Conservation (phyloP, 768 basidiomycete species). For the Gymnopilus dilepis region DNA sequence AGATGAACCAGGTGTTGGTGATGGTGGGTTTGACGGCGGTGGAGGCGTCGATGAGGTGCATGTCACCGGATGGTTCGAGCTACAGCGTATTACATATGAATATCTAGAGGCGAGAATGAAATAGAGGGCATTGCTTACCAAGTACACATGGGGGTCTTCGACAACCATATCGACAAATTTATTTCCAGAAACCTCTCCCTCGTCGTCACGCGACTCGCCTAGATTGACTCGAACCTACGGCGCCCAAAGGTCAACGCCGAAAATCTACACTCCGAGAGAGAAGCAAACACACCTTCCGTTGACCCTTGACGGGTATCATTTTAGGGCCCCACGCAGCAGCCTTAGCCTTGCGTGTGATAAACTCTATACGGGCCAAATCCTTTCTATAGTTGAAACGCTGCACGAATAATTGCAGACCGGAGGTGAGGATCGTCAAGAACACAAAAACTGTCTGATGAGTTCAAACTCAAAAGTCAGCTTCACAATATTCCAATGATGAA, state of each 20-base stretch:
- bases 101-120: background rate
- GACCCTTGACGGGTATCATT: slow-evolving; percentile 62
- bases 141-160: slow-evolving; percentile 73
- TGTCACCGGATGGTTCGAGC: slow-evolving; percentile 65
- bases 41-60: slow-evolving; percentile 62
- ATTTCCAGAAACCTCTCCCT: slow-evolving; percentile 53
- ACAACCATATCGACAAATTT: slow-evolving; percentile 83
- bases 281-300: slow-evolving; percentile 62
- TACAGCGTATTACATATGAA: slow-evolving; percentile 31
- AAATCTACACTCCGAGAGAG: background rate
- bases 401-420: slow-evolving; percentile 81
- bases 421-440: slow-evolving; percentile 80
- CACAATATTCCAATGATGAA: background rate
- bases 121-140: slow-evolving; percentile 54
- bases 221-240: slow-evolving; percentile 74
- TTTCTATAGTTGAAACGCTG: slow-evolving; percentile 78
- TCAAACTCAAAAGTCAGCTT: slow-evolving; percentile 10
- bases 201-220: slow-evolving; percentile 61
- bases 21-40: slow-evolving; percentile 64
- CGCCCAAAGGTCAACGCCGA: slow-evolving; percentile 1
- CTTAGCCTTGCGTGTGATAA: slow-evolving; percentile 64
- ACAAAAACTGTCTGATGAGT: slow-evolving; percentile 68
- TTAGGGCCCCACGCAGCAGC: slow-evolving; percentile 85
- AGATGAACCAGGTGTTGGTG: slow-evolving; percentile 72
- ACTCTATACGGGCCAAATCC: slow-evolving; percentile 72